Percentiles rank a stretch among this genome's conserved stretches.
Conservation (phyloP, 1,284 basidiomycete genomes). For the Cryptococcus amylolentus region DNA sequence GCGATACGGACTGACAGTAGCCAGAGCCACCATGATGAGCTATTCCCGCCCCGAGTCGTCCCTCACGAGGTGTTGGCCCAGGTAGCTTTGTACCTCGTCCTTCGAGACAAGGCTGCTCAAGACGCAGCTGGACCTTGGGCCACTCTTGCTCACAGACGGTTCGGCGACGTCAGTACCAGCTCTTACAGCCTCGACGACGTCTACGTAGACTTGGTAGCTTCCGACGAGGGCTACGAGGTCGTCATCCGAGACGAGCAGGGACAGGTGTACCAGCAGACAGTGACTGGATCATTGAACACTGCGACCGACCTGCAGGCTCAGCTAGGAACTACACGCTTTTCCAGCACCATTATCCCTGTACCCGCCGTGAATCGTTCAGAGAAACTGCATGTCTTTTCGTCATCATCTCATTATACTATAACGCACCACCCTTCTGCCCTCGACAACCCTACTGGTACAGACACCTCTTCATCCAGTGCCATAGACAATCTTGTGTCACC, state of each 20-base stretch:
- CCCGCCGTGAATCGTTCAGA: constrained; percentile 3
- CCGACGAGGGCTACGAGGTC: neutral
- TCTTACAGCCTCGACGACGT: constrained; percentile 33
- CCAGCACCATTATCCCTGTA: constrained; percentile 34
- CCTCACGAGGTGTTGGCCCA: constrained; percentile 66
- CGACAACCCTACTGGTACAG: neutral
- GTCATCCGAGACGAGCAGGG: neutral
- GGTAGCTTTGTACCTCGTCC: constrained; percentile 68
- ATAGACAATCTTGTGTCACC: constrained; percentile 54
- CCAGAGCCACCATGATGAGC: constrained; percentile 65
- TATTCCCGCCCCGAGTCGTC: constrained; percentile 66
- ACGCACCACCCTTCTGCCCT: constrained; percentile 12
- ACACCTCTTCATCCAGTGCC: constrained; percentile 4
- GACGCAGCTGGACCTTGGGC: constrained; percentile 55
- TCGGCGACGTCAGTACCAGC: constrained; percentile 54
- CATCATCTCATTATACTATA: constrained; percentile 23
- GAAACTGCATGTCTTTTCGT: constrained; percentile 39
- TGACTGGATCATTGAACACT: constrained; percentile 7
- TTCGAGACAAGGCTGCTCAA: constrained; percentile 46
- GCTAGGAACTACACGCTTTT: constrained; percentile 2
- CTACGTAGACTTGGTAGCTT: constrained; percentile 17
- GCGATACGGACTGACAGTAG: neutral
- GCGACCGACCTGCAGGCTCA: constrained; percentile 29
- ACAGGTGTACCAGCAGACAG: neutral
- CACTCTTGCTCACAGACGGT: constrained; percentile 64